Conservation (phyloP, 768 basidiomycete genomes). For the Mycena capillaripes region DNA sequence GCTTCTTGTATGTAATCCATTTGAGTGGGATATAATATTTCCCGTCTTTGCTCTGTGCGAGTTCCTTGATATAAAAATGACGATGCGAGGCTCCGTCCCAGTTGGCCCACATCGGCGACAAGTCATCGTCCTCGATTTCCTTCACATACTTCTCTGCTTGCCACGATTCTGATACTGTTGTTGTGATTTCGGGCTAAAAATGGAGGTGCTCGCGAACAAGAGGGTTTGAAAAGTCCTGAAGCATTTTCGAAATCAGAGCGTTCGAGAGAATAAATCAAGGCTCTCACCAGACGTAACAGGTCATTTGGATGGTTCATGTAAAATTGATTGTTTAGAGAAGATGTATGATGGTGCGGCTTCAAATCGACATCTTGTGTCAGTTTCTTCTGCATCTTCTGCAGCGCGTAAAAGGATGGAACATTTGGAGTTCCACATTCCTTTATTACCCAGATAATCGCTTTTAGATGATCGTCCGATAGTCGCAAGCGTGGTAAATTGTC, state of each 20-base stretch:
- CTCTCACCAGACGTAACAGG: slow-evolving; percentile 23
- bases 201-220: slow-evolving; percentile 36
- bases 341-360: slow-evolving; percentile 34
- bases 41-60: too few relatives aligned
- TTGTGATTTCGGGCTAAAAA: slow-evolving; percentile 42
- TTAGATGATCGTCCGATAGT: slow-evolving; percentile 49
- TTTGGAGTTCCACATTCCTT: slow-evolving; percentile 44
- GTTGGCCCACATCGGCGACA: slow-evolving; percentile 33
- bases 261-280: not conserved
- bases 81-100: too few relatives aligned
- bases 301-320: slow-evolving; percentile 42
- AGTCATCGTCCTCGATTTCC: too few relatives aligned
- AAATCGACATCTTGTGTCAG: slow-evolving; percentile 31
- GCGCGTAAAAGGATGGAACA: slow-evolving; percentile 45
- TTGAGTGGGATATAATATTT: too few relatives aligned
- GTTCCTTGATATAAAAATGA: too few relatives aligned
- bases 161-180: not conserved
- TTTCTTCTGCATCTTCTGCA: slow-evolving; percentile 42
- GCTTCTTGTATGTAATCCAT: too few relatives aligned
- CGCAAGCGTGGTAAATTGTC: slow-evolving; percentile 50
- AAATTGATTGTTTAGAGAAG: slow-evolving; percentile 45
- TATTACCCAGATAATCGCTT: slow-evolving; percentile 50
- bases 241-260: not conserved
- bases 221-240: slow-evolving; percentile 44
- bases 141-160: too few relatives aligned